phyloP scores from a whole-genome alignment of 139 green algal genomes.

The Micromonas pusilla region DNA sequence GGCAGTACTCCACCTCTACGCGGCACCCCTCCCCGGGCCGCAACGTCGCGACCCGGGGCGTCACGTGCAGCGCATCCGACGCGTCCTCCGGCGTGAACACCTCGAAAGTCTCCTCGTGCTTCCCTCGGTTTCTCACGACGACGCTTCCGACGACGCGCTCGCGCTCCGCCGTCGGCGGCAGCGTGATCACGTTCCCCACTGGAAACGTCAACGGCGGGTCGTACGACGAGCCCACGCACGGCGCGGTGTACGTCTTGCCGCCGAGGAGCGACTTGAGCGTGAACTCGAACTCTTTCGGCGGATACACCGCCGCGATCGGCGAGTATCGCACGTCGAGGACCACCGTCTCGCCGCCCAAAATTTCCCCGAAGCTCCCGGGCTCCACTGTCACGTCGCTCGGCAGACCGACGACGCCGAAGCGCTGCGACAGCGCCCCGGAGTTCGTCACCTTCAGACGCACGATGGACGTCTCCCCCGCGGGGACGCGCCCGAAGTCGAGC shows the following conservation, averaged over 20 bases:
- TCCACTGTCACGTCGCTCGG: background rate
- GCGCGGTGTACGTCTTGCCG: background rate
- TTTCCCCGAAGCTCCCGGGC: background rate
- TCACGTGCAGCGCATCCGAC: background rate
- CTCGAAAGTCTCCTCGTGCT: background rate
- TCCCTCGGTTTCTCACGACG: background rate
- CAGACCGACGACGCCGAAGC: slow-evolving; percentile 13
- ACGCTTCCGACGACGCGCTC: background rate
- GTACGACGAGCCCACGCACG: background rate
- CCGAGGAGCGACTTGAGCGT: background rate
- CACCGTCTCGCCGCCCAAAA: slow-evolving; percentile 5
- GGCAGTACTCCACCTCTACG: background rate
- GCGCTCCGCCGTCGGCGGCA: background rate
- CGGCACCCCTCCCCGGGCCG: background rate
- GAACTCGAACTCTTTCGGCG: background rate
- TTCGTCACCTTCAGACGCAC: slow-evolving; percentile 20
- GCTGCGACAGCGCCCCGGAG: background rate
- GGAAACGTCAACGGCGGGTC: background rate
- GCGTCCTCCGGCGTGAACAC: background rate
- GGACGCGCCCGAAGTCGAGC: slow-evolving; percentile 19
- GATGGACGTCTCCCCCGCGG: background rate
- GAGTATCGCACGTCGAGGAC: background rate
- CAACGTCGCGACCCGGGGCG: background rate
- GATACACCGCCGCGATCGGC: background rate
- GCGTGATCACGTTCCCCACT: background rate